Evolutionary conservation across 768 basidiomycete genomes (phyloP).

Genomic region (Hygrophorus russula): DNA sequence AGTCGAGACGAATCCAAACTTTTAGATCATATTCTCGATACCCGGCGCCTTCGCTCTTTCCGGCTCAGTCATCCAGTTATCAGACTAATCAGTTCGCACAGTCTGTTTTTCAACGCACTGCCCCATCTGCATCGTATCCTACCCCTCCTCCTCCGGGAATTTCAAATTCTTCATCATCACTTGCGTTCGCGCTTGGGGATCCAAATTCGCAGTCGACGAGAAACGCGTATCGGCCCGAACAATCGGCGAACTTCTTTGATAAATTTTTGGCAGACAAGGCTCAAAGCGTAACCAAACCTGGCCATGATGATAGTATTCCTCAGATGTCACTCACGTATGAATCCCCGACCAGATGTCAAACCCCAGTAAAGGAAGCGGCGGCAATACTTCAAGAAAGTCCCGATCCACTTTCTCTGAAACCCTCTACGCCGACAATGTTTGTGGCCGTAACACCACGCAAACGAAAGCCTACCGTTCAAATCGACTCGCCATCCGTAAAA

Average conservation of each 20-base stretch:
- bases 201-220: constrained; percentile 17
- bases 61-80: constrained; percentile 35
- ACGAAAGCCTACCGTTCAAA: constrained; percentile 49
- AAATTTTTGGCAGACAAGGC: constrained; percentile 50
- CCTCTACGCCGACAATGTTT: constrained; percentile 15
- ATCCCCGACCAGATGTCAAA: too few species aligned
- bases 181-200: constrained; percentile 60
- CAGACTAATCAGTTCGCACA: constrained; percentile 49
- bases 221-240: constrained; percentile 34
- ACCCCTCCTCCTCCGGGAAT: constrained; percentile 62
- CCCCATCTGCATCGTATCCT: constrained; percentile 56
- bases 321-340: constrained; percentile 13
- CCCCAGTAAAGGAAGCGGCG: constrained; percentile 10
- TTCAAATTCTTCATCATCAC: constrained; percentile 57
- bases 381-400: constrained; percentile 32
- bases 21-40: constrained; percentile 28
- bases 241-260: constrained; percentile 57
- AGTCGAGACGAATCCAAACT: constrained; percentile 9
- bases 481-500: constrained; percentile 55
- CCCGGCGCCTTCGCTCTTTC: constrained; percentile 31
- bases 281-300: constrained; percentile 25
- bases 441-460: constrained; percentile 49
- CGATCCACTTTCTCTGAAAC: constrained; percentile 40
- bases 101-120: constrained; percentile 51
- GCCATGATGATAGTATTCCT: constrained; percentile 5